Percentiles rank a stretch among this genome's conserved stretches.
phyloP scores from a whole-genome alignment of 2,329 filamentous ascomycete genomes.

The Penicillium sp. region DNA sequence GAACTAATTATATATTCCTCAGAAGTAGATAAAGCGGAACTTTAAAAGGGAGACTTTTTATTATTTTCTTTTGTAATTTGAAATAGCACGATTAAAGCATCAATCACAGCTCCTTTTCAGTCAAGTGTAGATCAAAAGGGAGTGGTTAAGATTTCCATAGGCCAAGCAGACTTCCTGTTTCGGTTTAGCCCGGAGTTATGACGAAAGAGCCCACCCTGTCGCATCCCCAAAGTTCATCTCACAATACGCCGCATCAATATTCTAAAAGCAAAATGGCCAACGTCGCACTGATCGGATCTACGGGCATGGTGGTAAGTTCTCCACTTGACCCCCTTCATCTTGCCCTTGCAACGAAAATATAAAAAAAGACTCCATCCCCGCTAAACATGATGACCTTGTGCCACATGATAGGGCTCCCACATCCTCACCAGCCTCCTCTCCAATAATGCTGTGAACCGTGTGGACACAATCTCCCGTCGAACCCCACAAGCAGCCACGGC shows the following conservation, averaged over 20 bases:
- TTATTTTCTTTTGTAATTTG: no score
- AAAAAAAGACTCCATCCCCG: background rate
- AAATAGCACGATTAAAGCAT: no score
- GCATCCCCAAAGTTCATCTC: background rate
- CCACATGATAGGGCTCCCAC: conserved; percentile 61
- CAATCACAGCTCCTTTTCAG: no score
- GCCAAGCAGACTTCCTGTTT: conserved; percentile 1
- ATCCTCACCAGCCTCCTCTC: conserved; percentile 61
- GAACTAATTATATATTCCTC: no score
- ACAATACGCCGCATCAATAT: background rate
- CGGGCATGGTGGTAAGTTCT: conserved; percentile 49
- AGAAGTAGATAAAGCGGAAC: no score
- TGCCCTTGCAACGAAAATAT: background rate
- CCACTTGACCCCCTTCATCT: background rate
- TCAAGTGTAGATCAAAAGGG: background rate
- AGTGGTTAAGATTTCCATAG: background rate
- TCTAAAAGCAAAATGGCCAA: conserved; percentile 41
- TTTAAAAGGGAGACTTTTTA: no score
- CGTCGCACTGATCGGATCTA: conserved; percentile 46
- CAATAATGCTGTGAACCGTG: conserved; percentile 36
- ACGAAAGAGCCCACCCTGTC: background rate
- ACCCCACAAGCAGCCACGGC: conserved; percentile 40
- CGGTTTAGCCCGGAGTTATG: conserved; percentile 1
- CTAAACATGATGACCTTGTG: conserved; percentile 8
- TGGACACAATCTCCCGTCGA: conserved; percentile 49